Evolutionary conservation across 2,329 filamentous ascomycete genomes (phyloP).

Genomic region (Sclerotinia trifoliorum): DNA sequence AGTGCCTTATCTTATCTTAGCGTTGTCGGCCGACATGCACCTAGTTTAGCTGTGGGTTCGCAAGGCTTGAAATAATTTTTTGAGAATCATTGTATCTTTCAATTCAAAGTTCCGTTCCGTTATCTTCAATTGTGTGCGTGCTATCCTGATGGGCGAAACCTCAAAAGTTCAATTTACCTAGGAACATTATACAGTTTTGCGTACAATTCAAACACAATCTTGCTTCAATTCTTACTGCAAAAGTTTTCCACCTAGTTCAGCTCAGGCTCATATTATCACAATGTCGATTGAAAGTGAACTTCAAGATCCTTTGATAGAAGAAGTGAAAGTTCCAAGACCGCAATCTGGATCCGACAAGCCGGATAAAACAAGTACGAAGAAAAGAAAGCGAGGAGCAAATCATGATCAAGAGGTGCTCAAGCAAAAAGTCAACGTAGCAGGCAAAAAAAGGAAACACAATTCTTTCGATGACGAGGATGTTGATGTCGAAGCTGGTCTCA

Average conservation of each 20-base stretch:
- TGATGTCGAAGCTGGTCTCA: slow-evolving; percentile 71
- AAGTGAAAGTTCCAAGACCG: slow-evolving; percentile 29
- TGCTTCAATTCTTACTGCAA: not conserved
- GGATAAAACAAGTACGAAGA: slow-evolving; percentile 30
- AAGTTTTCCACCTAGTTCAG: not conserved
- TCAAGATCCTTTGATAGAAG: slow-evolving; percentile 38
- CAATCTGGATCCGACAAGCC: slow-evolving; percentile 27
- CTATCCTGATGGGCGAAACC: not conserved
- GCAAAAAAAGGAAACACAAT: slow-evolving; percentile 50
- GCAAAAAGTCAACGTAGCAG: slow-evolving; percentile 39
- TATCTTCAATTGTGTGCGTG: not conserved
- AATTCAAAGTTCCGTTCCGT: not conserved
- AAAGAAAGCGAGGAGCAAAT: slow-evolving; percentile 36
- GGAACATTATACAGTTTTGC: not conserved
- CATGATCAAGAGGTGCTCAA: slow-evolving; percentile 25
- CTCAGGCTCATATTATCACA: slow-evolving; percentile 9
- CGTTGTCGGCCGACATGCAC: not conserved
- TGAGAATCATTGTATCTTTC: not conserved
- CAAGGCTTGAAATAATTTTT: slow-evolving; percentile 18
- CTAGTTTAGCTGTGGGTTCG: not conserved
- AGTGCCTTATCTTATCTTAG: slow-evolving; percentile 22
- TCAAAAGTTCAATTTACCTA: not conserved
- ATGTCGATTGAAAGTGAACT: slow-evolving; percentile 35
- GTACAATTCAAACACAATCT: not conserved
- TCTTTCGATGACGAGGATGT: slow-evolving; percentile 56